phyloP scores from a whole-genome alignment of 2,329 filamentous ascomycete genomes.

The Berkeleyomyces basicola region DNA sequence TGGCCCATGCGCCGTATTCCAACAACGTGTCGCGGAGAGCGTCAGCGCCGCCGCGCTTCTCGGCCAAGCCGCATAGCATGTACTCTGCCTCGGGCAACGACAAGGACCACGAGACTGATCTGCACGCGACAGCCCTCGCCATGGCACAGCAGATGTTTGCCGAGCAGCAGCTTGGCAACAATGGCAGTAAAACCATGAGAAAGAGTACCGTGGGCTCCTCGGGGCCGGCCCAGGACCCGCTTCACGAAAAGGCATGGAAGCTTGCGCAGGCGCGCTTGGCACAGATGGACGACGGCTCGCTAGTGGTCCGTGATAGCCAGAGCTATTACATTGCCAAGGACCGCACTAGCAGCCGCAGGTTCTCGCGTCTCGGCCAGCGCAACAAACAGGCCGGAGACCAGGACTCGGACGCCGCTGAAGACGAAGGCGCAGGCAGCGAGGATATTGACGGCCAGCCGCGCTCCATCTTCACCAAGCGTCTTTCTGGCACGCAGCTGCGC shows the following conservation, averaged over 20 bases:
- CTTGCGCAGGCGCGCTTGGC: conserved; percentile 70
- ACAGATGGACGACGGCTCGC: conserved; percentile 58
- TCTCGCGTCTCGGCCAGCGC: conserved; percentile 23
- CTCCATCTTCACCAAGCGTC: conserved; percentile 50
- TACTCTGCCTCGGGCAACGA: conserved; percentile 62
- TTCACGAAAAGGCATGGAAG: conserved; percentile 78
- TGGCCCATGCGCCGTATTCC: conserved; percentile 40
- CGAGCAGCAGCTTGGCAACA: conserved; percentile 43
- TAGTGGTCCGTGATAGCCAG: conserved; percentile 45
- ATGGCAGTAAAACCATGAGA: background rate
- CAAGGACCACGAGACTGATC: conserved; percentile 49
- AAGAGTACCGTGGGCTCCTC: background rate
- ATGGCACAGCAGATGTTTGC: conserved; percentile 84
- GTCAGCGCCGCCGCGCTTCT: conserved; percentile 49
- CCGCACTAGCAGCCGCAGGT: conserved; percentile 24
- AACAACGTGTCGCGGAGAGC: conserved; percentile 26
- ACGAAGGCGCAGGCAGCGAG: conserved; percentile 31
- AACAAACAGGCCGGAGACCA: background rate
- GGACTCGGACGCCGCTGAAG: conserved; percentile 28
- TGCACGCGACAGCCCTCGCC: conserved; percentile 68
- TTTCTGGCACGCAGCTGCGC: conserved; percentile 52
- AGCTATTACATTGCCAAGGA: conserved; percentile 53
- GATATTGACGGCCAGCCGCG: conserved; percentile 50
- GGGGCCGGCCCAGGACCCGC: conserved; percentile 15
- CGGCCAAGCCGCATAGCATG: conserved; percentile 54